Evolutionary conservation across 2,329 filamentous ascomycete species (phyloP).

Genomic region (Ilyonectria sp.): DNA sequence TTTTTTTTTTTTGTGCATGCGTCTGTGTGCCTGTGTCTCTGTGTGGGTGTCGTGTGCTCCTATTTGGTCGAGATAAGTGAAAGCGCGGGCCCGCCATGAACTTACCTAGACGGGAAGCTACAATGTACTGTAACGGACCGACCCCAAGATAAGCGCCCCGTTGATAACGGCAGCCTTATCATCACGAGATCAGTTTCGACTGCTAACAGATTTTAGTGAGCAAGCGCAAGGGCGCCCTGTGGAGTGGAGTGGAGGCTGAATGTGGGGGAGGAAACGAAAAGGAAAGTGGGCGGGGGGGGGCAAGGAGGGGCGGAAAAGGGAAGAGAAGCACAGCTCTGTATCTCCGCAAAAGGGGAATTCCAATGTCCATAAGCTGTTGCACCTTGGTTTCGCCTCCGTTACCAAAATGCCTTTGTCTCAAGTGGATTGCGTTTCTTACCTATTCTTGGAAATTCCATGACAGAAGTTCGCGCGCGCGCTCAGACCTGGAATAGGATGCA

Average conservation of each 20-base stretch:
- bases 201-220: constrained; percentile 51
- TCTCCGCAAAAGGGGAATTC: background rate
- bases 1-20: background rate
- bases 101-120: constrained; percentile 29
- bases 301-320: background rate
- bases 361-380: background rate
- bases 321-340: background rate
- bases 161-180: constrained; percentile 26
- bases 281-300: background rate
- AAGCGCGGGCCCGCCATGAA: constrained; percentile 9
- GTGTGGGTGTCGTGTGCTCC: constrained; percentile 7
- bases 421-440: background rate
- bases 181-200: constrained; percentile 37
- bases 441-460: background rate
- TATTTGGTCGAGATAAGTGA: constrained; percentile 13
- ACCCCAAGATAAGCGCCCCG: constrained; percentile 28
- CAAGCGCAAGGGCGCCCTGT: constrained; percentile 24
- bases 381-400: background rate
- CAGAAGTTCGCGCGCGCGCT: background rate
- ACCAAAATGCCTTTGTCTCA: background rate
- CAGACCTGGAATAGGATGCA: background rate
- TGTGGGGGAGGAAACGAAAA: constrained; percentile 20
- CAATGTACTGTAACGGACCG: constrained; percentile 31
- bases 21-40: background rate
- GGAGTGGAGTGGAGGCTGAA: background rate